phyloP scores from a whole-genome alignment of 306 rosid genomes.

The Leucaena leucocephala region DNA sequence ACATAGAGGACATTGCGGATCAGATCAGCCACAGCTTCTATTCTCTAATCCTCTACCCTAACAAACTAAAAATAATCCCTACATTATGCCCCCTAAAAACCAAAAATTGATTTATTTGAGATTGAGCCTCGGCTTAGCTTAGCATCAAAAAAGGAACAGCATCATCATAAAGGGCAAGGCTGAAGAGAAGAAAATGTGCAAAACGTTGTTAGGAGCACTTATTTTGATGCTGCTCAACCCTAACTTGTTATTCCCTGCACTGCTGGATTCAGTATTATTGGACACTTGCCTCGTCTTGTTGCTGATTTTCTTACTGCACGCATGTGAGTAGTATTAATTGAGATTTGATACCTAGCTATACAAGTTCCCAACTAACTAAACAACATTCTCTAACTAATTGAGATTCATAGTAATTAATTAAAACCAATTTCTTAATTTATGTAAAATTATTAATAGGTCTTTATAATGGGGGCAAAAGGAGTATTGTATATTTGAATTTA shows the following conservation, averaged over 20 bases:
- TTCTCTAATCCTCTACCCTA: slow-evolving; percentile 37
- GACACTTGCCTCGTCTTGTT: slow-evolving; percentile 67
- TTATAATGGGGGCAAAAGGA: too few relatives aligned
- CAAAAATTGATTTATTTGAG: slow-evolving; percentile 40
- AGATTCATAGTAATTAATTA: neutral
- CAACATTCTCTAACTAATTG: neutral
- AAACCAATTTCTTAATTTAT: neutral
- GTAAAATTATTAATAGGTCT: neutral
- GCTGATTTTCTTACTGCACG: slow-evolving; percentile 75
- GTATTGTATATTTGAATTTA: too few relatives aligned
- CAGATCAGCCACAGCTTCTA: slow-evolving; percentile 15
- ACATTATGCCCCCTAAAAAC: neutral
- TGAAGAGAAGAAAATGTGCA: slow-evolving; percentile 48
- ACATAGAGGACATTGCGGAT: slow-evolving; percentile 41
- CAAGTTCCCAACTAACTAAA: neutral
- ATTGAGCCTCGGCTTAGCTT: slow-evolving; percentile 50
- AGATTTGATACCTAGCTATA: too few relatives aligned
- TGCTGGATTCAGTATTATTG: slow-evolving; percentile 55
- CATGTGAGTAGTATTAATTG: neutral
- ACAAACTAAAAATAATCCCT: slow-evolving; percentile 37
- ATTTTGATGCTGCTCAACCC: slow-evolving; percentile 48
- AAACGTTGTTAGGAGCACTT: slow-evolving; percentile 45
- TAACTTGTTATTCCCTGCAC: slow-evolving; percentile 52
- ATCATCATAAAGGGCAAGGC: slow-evolving; percentile 51
- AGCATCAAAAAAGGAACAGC: slow-evolving; percentile 43